Base-by-base conservation (phyloP, 179 eudicot genomes). In the Nepenthes alata region DNA sequence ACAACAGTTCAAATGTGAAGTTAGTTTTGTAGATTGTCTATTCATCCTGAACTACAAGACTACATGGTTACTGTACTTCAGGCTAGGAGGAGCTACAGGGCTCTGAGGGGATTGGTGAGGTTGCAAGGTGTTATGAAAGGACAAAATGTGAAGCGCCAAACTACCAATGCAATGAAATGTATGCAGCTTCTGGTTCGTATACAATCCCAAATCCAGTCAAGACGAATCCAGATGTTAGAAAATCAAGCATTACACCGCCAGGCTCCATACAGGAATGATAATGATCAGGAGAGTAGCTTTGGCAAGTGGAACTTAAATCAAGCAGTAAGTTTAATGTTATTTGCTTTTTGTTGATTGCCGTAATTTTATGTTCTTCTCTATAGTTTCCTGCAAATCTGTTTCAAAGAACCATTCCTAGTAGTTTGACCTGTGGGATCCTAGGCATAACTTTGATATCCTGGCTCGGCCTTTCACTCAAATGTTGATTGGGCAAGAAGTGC, bases 41-140 rank as follows among this genome's bases (percentile, higher is more conserved):
- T 25, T 25, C 25, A 25, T 25, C 25, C 25, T 25, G 25, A 25
- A 25, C 25, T 25, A 25, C 25, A 25, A 25, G 25, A 25, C 25
- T 25, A 25, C 25, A 25, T 25, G 25, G 25, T 25, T 25, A 47
- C 1, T 63, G 47, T 67, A 60, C 50, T 65, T 39, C 77, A 93
- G 98, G 95, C 93, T 51, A 85, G 98, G 77, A 86, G 83, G 79
- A 87, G 80, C 75, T 87, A 62, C 64, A 76, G 87, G 72, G 82
- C 91, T 41, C 71, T 93, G 78, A 81, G 76, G 80, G 98, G 97
- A 56, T 75, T 93, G 35, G 94, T 85, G 74, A 80, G 98, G 81
- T 85, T 93, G 69, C 97, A 89, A 76, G 80, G 81, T 49, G 95
- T 93, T 60, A 82, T 93, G 59, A 86, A 95, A 80, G 89, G 98